Evolutionary conservation across 495 filamentous ascomycete species (phyloP).

Genomic region (Bryoglossum gracile): DNA sequence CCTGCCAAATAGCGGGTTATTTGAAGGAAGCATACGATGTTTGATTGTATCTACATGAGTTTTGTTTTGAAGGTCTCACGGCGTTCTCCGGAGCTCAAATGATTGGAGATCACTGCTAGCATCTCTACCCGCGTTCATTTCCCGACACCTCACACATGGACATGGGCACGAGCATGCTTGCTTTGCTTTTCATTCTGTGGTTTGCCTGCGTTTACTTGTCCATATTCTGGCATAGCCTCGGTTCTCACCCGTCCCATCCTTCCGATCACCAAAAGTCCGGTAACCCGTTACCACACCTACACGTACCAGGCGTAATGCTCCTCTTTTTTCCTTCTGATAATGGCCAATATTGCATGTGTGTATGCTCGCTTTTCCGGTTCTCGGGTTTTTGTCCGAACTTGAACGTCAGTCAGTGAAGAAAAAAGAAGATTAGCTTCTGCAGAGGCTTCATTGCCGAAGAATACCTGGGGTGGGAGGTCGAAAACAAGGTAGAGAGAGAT

Average conservation of each 20-base stretch:
- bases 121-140: constrained; percentile 10
- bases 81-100: constrained; percentile 24
- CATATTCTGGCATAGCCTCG: constrained; percentile 27
- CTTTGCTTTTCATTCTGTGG: constrained; percentile 12
- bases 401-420: constrained; percentile 9
- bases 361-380: constrained; percentile 11
- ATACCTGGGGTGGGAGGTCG: constrained; percentile 10
- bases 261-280: constrained; percentile 20
- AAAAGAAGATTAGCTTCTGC: constrained; percentile 17
- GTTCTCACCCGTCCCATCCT: constrained; percentile 1
- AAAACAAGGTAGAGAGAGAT: constrained; percentile 23
- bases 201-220: constrained; percentile 21
- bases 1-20: constrained; percentile 4
- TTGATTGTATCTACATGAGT: constrained; percentile 27
- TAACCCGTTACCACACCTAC: constrained; percentile 9
- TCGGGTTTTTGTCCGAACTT: no score
- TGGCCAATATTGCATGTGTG: constrained; percentile 19
- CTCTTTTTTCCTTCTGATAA: constrained; percentile 16
- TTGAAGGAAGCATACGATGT: constrained; percentile 1
- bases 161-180: constrained; percentile 20
- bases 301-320: constrained; percentile 13
- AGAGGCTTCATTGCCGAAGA: constrained; percentile 16
- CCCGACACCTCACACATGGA: constrained; percentile 9
- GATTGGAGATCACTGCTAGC: constrained; percentile 22
- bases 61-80: constrained; percentile 23